Percentiles rank a stretch among this genome's conserved stretches.
Conservation (phyloP, 441 rosid species). For the Aquilaria agallochum region DNA sequence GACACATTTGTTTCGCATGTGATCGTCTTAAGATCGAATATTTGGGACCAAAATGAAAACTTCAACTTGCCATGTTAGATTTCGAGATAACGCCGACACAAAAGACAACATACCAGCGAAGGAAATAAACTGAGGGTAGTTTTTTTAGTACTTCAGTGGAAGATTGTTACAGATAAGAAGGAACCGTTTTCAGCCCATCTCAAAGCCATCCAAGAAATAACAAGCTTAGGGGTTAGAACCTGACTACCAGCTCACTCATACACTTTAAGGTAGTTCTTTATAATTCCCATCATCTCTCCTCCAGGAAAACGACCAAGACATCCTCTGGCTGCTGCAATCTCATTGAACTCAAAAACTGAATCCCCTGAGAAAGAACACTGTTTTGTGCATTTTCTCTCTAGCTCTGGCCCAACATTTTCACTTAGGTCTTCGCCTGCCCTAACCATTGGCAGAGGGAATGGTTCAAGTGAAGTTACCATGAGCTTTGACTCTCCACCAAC, state of each 20-base stretch:
- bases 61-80: no score
- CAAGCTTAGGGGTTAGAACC: no score
- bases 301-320: slow-evolving; percentile 92
- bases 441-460: slow-evolving; percentile 74
- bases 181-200: no score
- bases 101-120: no score
- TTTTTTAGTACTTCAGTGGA: no score
- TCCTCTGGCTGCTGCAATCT: slow-evolving; percentile 84
- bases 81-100: no score
- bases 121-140: no score
- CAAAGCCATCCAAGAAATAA: no score
- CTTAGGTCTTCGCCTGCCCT: slow-evolving; percentile 36
- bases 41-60: no score
- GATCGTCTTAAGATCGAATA: no score
- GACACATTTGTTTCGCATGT: no score
- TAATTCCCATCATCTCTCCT: slow-evolving; percentile 89
- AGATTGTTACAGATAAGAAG: no score
- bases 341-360: slow-evolving; percentile 61
- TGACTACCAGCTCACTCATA: slow-evolving; percentile 12
- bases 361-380: slow-evolving; percentile 47
- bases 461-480: slow-evolving; percentile 52
- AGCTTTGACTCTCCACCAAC: slow-evolving; percentile 63
- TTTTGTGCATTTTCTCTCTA: slow-evolving; percentile 22
- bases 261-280: slow-evolving; percentile 59
- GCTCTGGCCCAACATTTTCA: slow-evolving; percentile 15